Evolutionary conservation across 257 asterid genomes (phyloP), one percentile per base, ranked within the genome.

Genomic region (Anisodus acutangulus): DNA sequence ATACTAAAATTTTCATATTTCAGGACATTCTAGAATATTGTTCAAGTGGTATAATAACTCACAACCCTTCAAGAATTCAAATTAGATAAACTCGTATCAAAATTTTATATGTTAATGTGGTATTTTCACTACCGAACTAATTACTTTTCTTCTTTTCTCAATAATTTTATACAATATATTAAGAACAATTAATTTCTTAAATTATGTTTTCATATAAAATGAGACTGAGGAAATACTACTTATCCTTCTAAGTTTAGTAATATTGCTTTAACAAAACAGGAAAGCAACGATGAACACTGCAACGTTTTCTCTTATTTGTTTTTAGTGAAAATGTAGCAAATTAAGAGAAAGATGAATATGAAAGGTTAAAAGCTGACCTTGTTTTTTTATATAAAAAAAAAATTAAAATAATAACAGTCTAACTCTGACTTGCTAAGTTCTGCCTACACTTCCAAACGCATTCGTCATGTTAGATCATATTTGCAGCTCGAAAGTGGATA

Each of bases 401-500:
- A 22, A 31, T 31, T 31, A 4, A 13, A 26, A 26, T 11, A 31
- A 31, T 31, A 31, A 31, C 35, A 31, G 3, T 63, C 17, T 64
- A 35, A 39, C 31, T 69, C 53, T 68, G 53, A 39, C 78, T 69
- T 16, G 51, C 15, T 5, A 74, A 49, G 43, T 76, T 76, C 7
- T 51, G 45, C 22, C 45, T 76, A 12, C 41, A 51, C 3, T 76
- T 76, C 15, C 81, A 26, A 76, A 51, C 49, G 45, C 47, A 76
- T 51, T 49, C 47, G 63, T 76, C 81, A 51, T 51, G 6, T 51
- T 51, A 3, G 22, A 49, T 74, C 62, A 74, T 41, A 51, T 74
- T 74, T 47, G 31, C 41, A 41, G 54, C 78, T 69, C 53, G 6
- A 70, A 16, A 51, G 54, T 70, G 55, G 79, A 70, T 70, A 41